Percentiles rank a stretch among this genome's conserved stretches.
Evolutionary conservation across 176 grass and related monocot species (phyloP).

Genomic region (Canna indica): DNA sequence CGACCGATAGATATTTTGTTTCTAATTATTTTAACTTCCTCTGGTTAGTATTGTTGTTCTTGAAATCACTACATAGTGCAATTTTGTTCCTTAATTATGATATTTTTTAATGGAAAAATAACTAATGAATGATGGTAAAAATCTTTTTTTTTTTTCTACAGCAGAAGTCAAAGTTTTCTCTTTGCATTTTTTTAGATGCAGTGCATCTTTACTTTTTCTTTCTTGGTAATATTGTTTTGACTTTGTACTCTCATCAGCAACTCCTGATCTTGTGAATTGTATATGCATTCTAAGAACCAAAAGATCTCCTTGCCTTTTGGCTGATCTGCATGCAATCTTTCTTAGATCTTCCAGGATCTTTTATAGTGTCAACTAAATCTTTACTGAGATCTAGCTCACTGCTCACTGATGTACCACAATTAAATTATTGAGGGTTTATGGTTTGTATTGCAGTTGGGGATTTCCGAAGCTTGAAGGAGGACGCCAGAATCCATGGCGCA

Average conservation of each 20-base stretch:
- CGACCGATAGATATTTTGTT: not conserved
- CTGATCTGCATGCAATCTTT: not conserved
- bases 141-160: not conserved
- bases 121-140: not conserved
- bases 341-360: not conserved
- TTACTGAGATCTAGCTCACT: not conserved
- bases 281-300: not conserved
- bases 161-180: not conserved
- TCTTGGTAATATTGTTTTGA: not conserved
- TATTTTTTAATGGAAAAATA: too few species aligned
- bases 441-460: not conserved
- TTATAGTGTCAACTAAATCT: not conserved
- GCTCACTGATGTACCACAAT: not conserved
- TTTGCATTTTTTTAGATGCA: not conserved
- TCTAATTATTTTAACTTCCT: not conserved
- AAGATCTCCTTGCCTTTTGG: not conserved
- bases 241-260: not conserved
- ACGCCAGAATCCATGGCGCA: constrained; percentile 1
- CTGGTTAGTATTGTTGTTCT: too few species aligned
- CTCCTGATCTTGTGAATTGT: not conserved
- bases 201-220: not conserved
- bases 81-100: too few species aligned
- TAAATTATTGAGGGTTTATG: not conserved
- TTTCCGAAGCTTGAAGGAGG: not conserved
- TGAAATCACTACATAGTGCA: not conserved